These are phyloP conservation scores for Primulina huaijiensis DNA, from an alignment of 257 asterid species.

Conservation along the genomic window DNA sequence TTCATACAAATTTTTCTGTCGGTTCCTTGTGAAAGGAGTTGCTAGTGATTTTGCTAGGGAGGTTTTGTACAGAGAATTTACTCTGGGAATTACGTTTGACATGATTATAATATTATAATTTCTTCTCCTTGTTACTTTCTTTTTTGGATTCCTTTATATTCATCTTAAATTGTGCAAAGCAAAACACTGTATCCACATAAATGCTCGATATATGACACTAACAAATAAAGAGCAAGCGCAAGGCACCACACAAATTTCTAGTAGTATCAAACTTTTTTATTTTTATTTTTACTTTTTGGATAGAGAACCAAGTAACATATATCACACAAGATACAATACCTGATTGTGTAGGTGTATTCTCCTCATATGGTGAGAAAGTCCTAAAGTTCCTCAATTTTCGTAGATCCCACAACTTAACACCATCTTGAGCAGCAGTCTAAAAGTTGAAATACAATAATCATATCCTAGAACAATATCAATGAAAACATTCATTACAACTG, in stretches of 20 bases:
- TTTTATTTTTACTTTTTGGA: neutral
- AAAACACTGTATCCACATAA: too few species aligned
- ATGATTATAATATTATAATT: too few species aligned
- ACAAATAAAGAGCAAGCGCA: neutral
- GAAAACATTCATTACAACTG: constrained; percentile 4
- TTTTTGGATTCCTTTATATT: too few species aligned
- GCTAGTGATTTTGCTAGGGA: too few species aligned
- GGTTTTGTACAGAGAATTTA: too few species aligned
- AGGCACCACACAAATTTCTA: neutral
- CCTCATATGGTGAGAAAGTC: constrained; percentile 78
- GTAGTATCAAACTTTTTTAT: neutral
- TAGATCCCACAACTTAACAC: constrained; percentile 96
- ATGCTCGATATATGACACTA: neutral
- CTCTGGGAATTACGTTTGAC: too few species aligned
- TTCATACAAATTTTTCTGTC: too few species aligned
- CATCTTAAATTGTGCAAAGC: too few species aligned
- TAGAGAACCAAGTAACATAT: constrained; percentile 1
- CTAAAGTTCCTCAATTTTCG: constrained; percentile 89
- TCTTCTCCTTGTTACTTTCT: too few species aligned
- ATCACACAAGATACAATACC: constrained; percentile 39
- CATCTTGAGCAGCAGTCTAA: constrained; percentile 99
- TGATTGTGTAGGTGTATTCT: constrained; percentile 76
- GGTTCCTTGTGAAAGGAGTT: too few species aligned
- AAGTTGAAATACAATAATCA: constrained; percentile 27
- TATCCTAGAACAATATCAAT: constrained; percentile 7